Conservation (phyloP, 805 yeast genomes). For the Yamadazyma tumulicola region DNA sequence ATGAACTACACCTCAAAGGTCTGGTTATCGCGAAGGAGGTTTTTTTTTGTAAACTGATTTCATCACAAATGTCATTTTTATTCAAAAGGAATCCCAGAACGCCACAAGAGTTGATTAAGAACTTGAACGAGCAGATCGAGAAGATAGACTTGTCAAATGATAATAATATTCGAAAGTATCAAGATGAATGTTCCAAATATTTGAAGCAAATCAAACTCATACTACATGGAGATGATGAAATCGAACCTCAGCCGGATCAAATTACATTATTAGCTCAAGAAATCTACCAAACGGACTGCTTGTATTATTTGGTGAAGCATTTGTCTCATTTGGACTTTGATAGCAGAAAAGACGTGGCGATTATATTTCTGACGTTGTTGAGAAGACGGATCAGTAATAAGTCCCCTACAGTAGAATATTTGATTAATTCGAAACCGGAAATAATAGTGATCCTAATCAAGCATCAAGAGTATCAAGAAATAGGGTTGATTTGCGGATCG, state of each 20-base stretch:
- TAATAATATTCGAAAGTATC: slow-evolving; percentile 42
- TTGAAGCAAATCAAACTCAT: slow-evolving; percentile 62
- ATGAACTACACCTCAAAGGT: too few species aligned
- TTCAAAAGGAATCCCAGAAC: slow-evolving; percentile 90
- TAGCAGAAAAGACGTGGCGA: slow-evolving; percentile 76
- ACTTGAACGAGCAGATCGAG: slow-evolving; percentile 66
- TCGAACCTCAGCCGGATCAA: slow-evolving; percentile 66
- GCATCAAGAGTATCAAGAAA: slow-evolving; percentile 72
- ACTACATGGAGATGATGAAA: slow-evolving; percentile 66
- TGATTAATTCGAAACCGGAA: slow-evolving; percentile 58
- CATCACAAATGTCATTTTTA: slow-evolving; percentile 68
- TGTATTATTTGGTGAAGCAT: slow-evolving; percentile 56
- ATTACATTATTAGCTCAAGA: slow-evolving; percentile 77
- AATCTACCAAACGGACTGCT: slow-evolving; percentile 66
- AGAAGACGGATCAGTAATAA: slow-evolving; percentile 74
- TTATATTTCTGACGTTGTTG: slow-evolving; percentile 69
- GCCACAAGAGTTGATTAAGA: slow-evolving; percentile 77
- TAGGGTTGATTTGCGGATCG: slow-evolving; percentile 69
- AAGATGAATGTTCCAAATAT: slow-evolving; percentile 71
- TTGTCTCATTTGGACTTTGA: slow-evolving; percentile 80
- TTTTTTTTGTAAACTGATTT: too few species aligned
- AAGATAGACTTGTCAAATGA: slow-evolving; percentile 49
- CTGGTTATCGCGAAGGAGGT: background rate
- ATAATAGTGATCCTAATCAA: slow-evolving; percentile 58
- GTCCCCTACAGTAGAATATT: slow-evolving; percentile 84